These are phyloP conservation scores for Pleurotus sapidus DNA, from an alignment of 768 basidiomycete species.

Conservation along the genomic window DNA sequence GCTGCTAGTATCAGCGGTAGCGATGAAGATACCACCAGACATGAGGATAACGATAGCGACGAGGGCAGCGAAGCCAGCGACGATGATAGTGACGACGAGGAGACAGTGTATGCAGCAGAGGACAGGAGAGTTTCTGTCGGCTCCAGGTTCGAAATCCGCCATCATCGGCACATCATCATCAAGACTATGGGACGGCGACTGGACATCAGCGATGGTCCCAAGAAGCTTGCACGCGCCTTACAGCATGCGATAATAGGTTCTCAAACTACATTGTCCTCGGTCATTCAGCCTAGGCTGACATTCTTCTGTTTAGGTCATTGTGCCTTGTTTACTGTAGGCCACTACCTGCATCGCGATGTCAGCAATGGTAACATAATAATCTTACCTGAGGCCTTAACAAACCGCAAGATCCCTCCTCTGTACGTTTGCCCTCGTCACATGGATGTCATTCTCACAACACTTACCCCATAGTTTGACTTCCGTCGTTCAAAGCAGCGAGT, in stretches of 20 bases:
- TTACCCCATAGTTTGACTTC: too few relatives aligned
- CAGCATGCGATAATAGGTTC: neutral
- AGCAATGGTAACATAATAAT: conserved; percentile 6
- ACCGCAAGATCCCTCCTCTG: neutral
- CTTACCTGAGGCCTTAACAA: neutral
- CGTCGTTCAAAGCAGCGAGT: too few relatives aligned
- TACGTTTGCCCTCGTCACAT: neutral
- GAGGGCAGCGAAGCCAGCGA: too few relatives aligned
- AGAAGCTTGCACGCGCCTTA: neutral
- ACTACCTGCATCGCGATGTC: conserved; percentile 8
- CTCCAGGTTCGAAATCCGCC: neutral
- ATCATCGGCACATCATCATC: neutral
- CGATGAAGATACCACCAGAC: too few relatives aligned
- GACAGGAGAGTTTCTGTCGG: too few relatives aligned
- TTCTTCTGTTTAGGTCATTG: neutral
- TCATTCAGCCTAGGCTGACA: neutral
- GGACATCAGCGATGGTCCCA: neutral
- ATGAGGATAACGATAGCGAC: too few relatives aligned
- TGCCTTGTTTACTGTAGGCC: neutral
- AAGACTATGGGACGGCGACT: neutral
- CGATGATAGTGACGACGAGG: neutral
- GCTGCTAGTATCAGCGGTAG: too few relatives aligned
- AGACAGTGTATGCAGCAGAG: too few relatives aligned
- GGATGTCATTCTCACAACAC: too few relatives aligned
- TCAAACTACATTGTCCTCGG: neutral